Percentiles rank a stretch among this genome's conserved stretches.
phyloP scores from a whole-genome alignment of 805 yeast genomes.

The Pichia insulana region DNA sequence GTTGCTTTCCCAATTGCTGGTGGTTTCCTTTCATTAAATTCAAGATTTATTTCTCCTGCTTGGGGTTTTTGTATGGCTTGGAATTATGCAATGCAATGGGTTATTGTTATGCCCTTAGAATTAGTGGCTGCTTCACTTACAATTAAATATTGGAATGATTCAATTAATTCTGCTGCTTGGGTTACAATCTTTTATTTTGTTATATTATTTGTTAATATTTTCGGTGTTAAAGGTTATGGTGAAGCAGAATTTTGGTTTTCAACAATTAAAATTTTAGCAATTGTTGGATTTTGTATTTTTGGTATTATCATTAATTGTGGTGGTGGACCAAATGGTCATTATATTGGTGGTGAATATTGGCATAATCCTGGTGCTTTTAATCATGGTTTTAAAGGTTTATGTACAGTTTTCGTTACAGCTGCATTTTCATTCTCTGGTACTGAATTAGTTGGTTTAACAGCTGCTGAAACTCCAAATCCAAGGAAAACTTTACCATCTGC shows the following conservation, averaged over 20 bases:
- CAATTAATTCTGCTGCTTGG: conserved; percentile 41
- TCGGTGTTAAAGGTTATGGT: conserved; percentile 58
- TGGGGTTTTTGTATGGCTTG: conserved; percentile 54
- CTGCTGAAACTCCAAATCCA: conserved; percentile 53
- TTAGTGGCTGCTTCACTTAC: conserved; percentile 46
- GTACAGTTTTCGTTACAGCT: conserved; percentile 53
- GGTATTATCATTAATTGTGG: conserved; percentile 47
- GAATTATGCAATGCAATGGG: conserved; percentile 45
- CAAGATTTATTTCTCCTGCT: conserved; percentile 47
- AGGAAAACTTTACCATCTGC: conserved; percentile 52
- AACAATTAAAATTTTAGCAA: conserved; percentile 43
- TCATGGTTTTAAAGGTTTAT: conserved; percentile 46
- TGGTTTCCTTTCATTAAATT: conserved; percentile 46
- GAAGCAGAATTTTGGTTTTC: conserved; percentile 55
- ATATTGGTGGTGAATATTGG: conserved; percentile 53
- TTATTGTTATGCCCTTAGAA: conserved; percentile 42
- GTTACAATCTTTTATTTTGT: conserved; percentile 44
- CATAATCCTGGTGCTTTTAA: conserved; percentile 47
- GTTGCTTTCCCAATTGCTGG: conserved; percentile 55
- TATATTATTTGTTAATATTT: conserved; percentile 41
- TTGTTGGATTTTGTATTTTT: conserved; percentile 46
- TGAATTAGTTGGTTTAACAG: conserved; percentile 52
- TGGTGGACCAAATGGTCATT: conserved; percentile 52
- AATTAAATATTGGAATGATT: conserved; percentile 36
- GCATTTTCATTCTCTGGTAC: conserved; percentile 57